phyloP scores from a whole-genome alignment of 2,329 filamentous ascomycete genomes.

The Diaporthe eres region DNA sequence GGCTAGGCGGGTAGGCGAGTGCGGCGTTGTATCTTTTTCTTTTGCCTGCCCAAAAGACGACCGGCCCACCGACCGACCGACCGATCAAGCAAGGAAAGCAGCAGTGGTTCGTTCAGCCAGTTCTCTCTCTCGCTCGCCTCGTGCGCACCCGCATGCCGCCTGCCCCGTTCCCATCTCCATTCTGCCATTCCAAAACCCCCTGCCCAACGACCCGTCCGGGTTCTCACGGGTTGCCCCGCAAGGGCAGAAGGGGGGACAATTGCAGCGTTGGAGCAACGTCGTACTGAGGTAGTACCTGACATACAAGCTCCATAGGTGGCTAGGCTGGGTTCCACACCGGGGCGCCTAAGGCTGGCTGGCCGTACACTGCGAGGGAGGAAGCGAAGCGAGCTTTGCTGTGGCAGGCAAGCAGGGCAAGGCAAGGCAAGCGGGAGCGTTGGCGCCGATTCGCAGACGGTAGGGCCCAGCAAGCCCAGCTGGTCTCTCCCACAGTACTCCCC shows the following conservation, averaged over 20 bases:
- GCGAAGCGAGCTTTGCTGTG: neutral
- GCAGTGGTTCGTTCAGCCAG: neutral
- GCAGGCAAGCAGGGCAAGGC: neutral
- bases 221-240: constrained; percentile 12
- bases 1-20: neutral
- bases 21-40: neutral
- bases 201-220: constrained; percentile 4
- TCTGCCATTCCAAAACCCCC: neutral
- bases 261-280: neutral
- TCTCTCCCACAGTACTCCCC: neutral
- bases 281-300: constrained; percentile 23
- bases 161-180: neutral
- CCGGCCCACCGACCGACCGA: neutral
- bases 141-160: neutral
- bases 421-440: neutral
- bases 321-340: neutral
- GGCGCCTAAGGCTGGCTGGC: neutral
- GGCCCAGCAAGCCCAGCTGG: too few relatives aligned
- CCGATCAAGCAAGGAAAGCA: neutral
- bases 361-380: neutral
- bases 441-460: constrained; percentile 19
- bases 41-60: neutral
- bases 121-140: neutral
- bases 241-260: neutral
- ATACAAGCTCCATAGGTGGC: neutral